Base-by-base conservation (phyloP, 2,329 filamentous ascomycete genomes). In the Achaetomium macrosporum region DNA sequence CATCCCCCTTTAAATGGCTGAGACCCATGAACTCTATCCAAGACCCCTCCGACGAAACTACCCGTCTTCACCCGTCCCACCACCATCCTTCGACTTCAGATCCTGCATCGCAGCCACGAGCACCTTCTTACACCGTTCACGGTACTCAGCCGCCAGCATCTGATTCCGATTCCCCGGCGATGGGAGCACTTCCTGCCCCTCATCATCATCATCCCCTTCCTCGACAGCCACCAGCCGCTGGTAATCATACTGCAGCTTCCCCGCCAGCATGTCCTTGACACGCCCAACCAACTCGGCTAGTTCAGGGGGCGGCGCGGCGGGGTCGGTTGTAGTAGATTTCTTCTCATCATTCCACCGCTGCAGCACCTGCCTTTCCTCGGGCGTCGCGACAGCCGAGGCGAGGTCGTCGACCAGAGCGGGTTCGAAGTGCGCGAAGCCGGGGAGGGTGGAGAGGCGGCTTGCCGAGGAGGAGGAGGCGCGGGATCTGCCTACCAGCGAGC, bases 331-430 rank as follows among this genome's bases (percentile, higher is more conserved):
- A 7, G 25, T 4, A 4, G 25, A 25, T 25, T 61, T 3, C 59
- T 57, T 1, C 69, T 68, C 5, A 54, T n/a, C 10, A 53, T 43
- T n/a, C 59, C 36, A 57, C 15, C 50, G 31, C 1, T 53, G 43
- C 12, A 59, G 16, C 5, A 35, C 37, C 29, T 29, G 17, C n/a
- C 15, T 44, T 43, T 59, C 53, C 41, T 60, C 57, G 56, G 35
- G 69, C 35, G 54, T 71, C 56, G 48, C 2, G 2, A 39, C 58
- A 57, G 30, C 61, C 58, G 39, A 31, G 2, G 58, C 45, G 63
- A 82, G 70, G 50, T 79, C 74, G 66, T 74, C 75, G 5, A 80
- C 68, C 61, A 83, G 74, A 7, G 73, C 71, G 45, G 77, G 75
- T 60, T 81, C 77, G 8, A 82, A 70, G 53, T 79, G 75, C 6